phyloP scores from a whole-genome alignment of 441 rosid genomes.

The Codiaeum variegatum region DNA sequence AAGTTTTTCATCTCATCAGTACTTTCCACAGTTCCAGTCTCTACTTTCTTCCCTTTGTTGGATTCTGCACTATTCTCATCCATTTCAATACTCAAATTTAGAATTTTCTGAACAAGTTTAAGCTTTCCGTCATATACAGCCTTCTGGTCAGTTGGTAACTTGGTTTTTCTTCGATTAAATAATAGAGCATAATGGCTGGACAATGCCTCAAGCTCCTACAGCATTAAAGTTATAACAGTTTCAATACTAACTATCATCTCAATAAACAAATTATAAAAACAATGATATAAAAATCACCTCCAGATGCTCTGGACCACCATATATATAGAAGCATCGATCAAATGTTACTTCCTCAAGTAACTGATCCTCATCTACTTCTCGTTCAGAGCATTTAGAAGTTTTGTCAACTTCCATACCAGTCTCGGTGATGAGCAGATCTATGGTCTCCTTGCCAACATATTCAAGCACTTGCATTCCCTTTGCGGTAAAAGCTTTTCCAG shows the following conservation, averaged over 20 bases:
- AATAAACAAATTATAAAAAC: slow-evolving; percentile 17
- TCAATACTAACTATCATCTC: slow-evolving; percentile 20
- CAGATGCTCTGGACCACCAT: slow-evolving; percentile 97
- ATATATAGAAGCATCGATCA: slow-evolving; percentile 96
- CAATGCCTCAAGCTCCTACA: slow-evolving; percentile 90
- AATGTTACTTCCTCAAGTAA: slow-evolving; percentile 79
- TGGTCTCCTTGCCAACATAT: slow-evolving; percentile 87
- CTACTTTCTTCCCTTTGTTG: slow-evolving; percentile 82
- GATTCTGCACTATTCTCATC: slow-evolving; percentile 47
- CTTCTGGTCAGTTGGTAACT: slow-evolving; percentile 75
- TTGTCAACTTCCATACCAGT: slow-evolving; percentile 72
- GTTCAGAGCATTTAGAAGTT: slow-evolving; percentile 37
- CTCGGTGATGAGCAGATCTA: slow-evolving; percentile 85
- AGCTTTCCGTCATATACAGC: slow-evolving; percentile 67
- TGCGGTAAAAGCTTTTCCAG: slow-evolving; percentile 88
- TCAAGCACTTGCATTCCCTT: slow-evolving; percentile 98
- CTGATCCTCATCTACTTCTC: slow-evolving; percentile 57
- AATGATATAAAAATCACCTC: slow-evolving; percentile 52
- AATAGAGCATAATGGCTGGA: slow-evolving; percentile 79
- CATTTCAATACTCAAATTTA: slow-evolving; percentile 52
- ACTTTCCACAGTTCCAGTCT: slow-evolving; percentile 54
- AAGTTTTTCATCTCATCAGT: slow-evolving; percentile 71
- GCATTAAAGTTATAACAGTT: slow-evolving; percentile 17
- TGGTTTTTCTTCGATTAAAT: slow-evolving; percentile 81
- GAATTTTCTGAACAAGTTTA: slow-evolving; percentile 76